Percentiles rank a stretch among this genome's conserved stretches.
Conservation (phyloP, 1,284 basidiomycete species). For the Vanrija humicola region DNA sequence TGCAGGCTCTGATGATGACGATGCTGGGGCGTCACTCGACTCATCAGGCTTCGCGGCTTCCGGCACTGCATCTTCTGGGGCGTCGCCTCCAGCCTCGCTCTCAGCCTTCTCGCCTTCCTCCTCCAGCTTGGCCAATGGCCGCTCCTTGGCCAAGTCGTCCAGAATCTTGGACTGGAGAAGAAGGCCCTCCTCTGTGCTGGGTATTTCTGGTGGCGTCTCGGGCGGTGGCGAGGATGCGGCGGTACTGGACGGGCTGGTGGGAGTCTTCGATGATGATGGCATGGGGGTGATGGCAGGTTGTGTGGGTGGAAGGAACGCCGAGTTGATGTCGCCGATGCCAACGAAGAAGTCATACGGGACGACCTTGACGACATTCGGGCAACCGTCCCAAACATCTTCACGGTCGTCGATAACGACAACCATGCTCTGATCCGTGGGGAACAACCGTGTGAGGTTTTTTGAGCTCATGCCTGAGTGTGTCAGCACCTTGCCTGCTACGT, state of each 20-base stretch:
- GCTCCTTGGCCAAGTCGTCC: constrained; percentile 75
- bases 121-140: constrained; percentile 84
- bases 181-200: constrained; percentile 25
- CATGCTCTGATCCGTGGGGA: constrained; percentile 97
- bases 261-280: background rate
- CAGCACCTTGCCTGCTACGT: background rate
- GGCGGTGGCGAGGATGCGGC: constrained; percentile 10
- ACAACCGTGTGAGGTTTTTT: constrained; percentile 85
- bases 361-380: constrained; percentile 92
- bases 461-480: constrained; percentile 47
- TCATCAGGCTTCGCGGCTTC: background rate
- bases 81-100: constrained; percentile 10
- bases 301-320: constrained; percentile 63
- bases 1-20: constrained; percentile 13
- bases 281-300: constrained; percentile 11
- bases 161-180: constrained; percentile 59
- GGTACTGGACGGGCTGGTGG: background rate
- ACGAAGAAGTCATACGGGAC: constrained; percentile 97
- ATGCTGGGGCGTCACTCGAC: constrained; percentile 32
- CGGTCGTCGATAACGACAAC: constrained; percentile 98
- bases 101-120: constrained; percentile 61
- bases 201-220: constrained; percentile 17
- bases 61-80: constrained; percentile 4
- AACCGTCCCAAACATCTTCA: constrained; percentile 90
- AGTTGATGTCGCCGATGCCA: constrained; percentile 98